Base-by-base conservation (phyloP, 1,284 basidiomycete species). In the Gastroboletus turbinatus region DNA sequence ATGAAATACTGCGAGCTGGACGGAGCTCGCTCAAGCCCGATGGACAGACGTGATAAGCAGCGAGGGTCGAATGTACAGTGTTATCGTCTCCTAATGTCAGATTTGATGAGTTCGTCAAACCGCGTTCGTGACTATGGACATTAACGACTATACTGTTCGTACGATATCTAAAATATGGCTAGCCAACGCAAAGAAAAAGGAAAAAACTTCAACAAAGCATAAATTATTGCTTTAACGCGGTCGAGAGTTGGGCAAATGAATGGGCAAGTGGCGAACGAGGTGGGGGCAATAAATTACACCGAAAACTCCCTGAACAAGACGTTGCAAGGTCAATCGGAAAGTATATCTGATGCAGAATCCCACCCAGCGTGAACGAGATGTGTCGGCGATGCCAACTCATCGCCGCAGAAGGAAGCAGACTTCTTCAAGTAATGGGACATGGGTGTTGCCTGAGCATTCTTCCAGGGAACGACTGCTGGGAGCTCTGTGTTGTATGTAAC, bases 1-100 rank as follows among this genome's bases (percentile, higher is more conserved):
- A 98, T 73, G 96, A 98, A 77, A 97, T 98, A 60, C 75, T 98
- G 63, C 83, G 96, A 51, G 96, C 96, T 19, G 96, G 96, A 32
- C 84, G 94, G 65, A 95, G 92, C 74, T 95, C 92, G 51, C 75
- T 92, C 67, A 92, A 92, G 70, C 81, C 90, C 8, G 89, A 92
- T 50, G 90, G 89, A 42, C 82, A 83, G 66, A 83, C 86, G 44
- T 67, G n/a, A 69, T 80, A 76, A 66, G 60, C 58, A 65, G 50
- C 46, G 30, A 58, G 17, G 35, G 54, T 60, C 38, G 33, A 54
- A 52, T 53, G 52, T 65, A 56, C 30, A 55, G 21, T 42, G 42
- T 66, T 63, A 67, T 72, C 67, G 52, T 58, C 50, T 53, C 47
- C 47, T 56, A 57, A 55, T 62, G 54, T 53, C 59, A 62, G 47